Conservation (phyloP, 2,329 filamentous ascomycete genomes). For the Fusarium redolens region DNA sequence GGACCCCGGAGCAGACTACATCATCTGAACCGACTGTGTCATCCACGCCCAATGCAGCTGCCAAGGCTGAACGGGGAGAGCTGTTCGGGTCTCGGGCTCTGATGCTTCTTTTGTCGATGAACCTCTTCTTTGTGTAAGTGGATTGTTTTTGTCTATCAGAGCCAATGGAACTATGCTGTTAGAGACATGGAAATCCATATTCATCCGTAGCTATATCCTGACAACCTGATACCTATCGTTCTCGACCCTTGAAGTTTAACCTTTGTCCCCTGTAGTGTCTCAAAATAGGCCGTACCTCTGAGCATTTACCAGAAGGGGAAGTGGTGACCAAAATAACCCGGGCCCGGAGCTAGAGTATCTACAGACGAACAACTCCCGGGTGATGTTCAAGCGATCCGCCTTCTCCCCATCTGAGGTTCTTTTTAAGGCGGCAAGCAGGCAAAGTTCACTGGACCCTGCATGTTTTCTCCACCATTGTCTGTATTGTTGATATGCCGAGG, state of each 20-base stretch:
- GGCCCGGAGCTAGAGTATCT: neutral
- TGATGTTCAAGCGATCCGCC: neutral
- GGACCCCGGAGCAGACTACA: neutral
- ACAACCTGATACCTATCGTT: rapidly evolving
- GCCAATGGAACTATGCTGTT: neutral
- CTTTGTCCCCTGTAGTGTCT: rapidly evolving
- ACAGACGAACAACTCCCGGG: rapidly evolving
- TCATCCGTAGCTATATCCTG: rapidly evolving
- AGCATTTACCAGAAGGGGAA: neutral
- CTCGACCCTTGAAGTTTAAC: rapidly evolving
- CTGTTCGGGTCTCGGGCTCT: rapidly evolving
- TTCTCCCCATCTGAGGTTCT: neutral
- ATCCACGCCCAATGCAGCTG: neutral
- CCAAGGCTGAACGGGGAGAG: rapidly evolving
- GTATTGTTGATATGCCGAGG: rapidly evolving
- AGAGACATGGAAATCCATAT: rapidly evolving
- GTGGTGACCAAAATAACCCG: neutral
- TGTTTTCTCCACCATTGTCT: neutral
- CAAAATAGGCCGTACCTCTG: neutral
- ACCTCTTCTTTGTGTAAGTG: neutral
- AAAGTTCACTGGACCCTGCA: neutral
- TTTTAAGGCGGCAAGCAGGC: too few species aligned
- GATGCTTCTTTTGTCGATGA: neutral
- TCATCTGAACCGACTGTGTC: neutral
- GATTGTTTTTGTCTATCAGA: rapidly evolving